These are phyloP conservation scores for Baorangia bicolor DNA, from an alignment of 768 basidiomycete genomes.

Conservation along the genomic window DNA sequence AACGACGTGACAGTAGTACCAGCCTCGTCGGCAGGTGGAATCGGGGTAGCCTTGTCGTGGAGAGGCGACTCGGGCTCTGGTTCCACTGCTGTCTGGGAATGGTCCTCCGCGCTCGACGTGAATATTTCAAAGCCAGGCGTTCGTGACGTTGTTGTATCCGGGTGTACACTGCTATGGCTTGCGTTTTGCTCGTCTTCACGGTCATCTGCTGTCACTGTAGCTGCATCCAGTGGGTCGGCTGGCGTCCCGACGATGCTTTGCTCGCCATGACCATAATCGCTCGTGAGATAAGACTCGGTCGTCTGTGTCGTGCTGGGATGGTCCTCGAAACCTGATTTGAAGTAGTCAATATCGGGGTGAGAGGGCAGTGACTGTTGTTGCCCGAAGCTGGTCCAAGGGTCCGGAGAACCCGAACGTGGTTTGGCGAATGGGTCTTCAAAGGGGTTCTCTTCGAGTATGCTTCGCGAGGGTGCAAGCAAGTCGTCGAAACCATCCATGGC, in stretches of 20 bases:
- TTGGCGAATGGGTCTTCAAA: slow-evolving; percentile 73
- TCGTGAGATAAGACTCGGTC: slow-evolving; percentile 38
- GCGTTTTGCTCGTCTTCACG: slow-evolving; percentile 31
- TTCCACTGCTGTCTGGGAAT: slow-evolving; percentile 13
- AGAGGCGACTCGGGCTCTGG: slow-evolving; percentile 15
- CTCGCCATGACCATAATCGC: slow-evolving; percentile 35
- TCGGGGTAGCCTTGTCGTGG: slow-evolving; percentile 34
- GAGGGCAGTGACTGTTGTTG: slow-evolving; percentile 25
- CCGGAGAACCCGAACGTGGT: slow-evolving; percentile 61
- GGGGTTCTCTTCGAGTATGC: slow-evolving; percentile 68
- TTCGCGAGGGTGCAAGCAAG: slow-evolving; percentile 59
- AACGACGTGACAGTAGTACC: slow-evolving; percentile 11
- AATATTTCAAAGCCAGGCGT: slow-evolving; percentile 54
- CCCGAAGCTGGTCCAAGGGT: slow-evolving; percentile 72
- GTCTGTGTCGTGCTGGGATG: slow-evolving; percentile 22
- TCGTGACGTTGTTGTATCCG: slow-evolving; percentile 13
- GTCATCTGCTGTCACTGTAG: slow-evolving; percentile 31
- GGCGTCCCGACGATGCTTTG: slow-evolving; percentile 13
- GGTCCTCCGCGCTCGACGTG: slow-evolving; percentile 24
- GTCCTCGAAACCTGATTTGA: slow-evolving; percentile 30
- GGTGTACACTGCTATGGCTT: slow-evolving; percentile 9
- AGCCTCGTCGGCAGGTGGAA: slow-evolving; percentile 32
- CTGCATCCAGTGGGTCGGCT: slow-evolving; percentile 44
- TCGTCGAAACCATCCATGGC: slow-evolving; percentile 80
- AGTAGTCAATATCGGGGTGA: slow-evolving; percentile 26